Evolutionary conservation across 1,284 basidiomycete genomes (phyloP).

Genomic region (Trichosporon sp.): DNA sequence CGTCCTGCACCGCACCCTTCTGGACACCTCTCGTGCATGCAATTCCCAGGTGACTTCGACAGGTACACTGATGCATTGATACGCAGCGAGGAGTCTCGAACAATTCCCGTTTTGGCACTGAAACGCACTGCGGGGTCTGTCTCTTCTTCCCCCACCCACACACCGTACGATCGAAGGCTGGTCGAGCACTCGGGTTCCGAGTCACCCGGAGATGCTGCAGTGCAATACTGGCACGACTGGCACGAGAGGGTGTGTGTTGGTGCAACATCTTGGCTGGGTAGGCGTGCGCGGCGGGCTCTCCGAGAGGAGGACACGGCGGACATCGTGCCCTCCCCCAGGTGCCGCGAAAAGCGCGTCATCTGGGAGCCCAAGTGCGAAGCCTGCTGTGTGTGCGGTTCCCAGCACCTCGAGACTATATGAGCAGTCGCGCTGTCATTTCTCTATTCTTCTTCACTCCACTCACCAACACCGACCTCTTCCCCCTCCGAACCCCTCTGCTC

Average conservation of each 20-base stretch:
- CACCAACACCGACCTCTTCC: neutral
- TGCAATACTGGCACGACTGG: too few relatives aligned
- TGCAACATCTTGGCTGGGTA: neutral
- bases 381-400: neutral
- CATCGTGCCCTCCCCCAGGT: neutral
- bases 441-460: neutral
- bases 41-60: too few relatives aligned
- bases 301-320: neutral
- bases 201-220: too few relatives aligned
- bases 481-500: neutral
- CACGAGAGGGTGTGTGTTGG: too few relatives aligned
- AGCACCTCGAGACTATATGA: neutral
- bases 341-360: neutral
- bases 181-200: too few relatives aligned
- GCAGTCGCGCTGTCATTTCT: neutral
- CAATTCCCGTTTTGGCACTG: too few relatives aligned
- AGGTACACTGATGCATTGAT: too few relatives aligned
- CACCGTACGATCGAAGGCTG: too few relatives aligned
- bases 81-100: too few relatives aligned
- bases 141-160: too few relatives aligned
- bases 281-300: neutral
- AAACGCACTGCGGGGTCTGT: too few relatives aligned
- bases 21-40: neutral
- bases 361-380: neutral
- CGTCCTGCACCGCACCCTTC: neutral